Percentiles rank a stretch among this genome's conserved stretches.
Conservation (phyloP, 352 stramenopile genomes). For the Phytopythium delawarense region DNA sequence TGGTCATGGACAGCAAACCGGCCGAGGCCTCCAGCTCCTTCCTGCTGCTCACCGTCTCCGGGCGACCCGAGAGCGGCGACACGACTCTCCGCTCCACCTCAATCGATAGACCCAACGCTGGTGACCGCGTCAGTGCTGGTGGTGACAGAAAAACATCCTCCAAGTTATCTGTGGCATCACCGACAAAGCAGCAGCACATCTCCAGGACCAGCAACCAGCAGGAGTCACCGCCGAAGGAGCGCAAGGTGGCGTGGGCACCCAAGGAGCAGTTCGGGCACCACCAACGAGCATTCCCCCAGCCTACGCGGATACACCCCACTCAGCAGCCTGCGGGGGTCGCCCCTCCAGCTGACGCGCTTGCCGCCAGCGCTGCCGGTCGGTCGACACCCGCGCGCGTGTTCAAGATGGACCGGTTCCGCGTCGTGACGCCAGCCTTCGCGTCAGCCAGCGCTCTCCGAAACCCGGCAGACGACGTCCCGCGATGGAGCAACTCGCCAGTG, state of each 20-base stretch:
- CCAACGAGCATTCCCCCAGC: neutral
- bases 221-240: constrained; percentile 6
- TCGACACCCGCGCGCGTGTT: constrained; percentile 48
- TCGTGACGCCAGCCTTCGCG: constrained; percentile 51
- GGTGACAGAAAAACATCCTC: no score
- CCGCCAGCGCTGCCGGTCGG: constrained; percentile 22
- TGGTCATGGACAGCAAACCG: constrained; percentile 46
- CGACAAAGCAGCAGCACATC: neutral
- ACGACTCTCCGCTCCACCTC: no score
- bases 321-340: neutral
- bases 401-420: constrained; percentile 63
- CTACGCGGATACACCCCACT: neutral
- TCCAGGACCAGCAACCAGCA: constrained; percentile 7
- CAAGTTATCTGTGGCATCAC: neutral
- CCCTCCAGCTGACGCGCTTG: constrained; percentile 8
- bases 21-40: constrained; percentile 37
- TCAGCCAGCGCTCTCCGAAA: constrained; percentile 5
- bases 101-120: no score
- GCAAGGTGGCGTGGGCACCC: constrained; percentile 2
- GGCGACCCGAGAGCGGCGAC: constrained; percentile 33
- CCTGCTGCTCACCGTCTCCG: constrained; percentile 45
- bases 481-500: neutral
- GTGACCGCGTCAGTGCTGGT: neutral
- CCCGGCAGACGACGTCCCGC: no score
- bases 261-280: neutral